phyloP scores from a whole-genome alignment of 441 rosid species.

The Lagerstroemia fauriei region DNA sequence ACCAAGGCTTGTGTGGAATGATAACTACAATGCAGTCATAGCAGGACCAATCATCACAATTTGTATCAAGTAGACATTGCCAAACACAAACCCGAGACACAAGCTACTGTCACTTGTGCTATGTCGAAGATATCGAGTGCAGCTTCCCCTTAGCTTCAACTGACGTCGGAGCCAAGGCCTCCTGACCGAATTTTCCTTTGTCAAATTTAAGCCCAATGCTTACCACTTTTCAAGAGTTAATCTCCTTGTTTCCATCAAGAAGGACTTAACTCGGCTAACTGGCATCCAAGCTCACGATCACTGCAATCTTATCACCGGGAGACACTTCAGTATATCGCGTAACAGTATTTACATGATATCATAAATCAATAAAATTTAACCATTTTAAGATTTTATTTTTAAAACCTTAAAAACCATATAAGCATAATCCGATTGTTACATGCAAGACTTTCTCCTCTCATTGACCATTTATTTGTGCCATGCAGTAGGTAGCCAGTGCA shows the following conservation, averaged over 20 bases:
- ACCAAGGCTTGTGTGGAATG: not conserved
- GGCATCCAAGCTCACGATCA: constrained; percentile 92
- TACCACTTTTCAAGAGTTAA: not conserved
- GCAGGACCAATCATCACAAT: not conserved
- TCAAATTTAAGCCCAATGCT: not conserved
- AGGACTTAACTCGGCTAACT: constrained; percentile 77
- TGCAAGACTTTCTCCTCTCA: too few relatives aligned
- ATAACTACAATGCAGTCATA: not conserved
- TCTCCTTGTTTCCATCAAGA: not conserved
- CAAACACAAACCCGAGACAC: not conserved
- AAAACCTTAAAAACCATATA: too few relatives aligned
- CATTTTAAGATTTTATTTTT: too few relatives aligned
- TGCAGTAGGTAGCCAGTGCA: too few relatives aligned
- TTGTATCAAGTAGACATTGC: not conserved
- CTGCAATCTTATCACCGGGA: constrained; percentile 90
- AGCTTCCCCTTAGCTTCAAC: too few relatives aligned
- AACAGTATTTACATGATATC: not conserved
- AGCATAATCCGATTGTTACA: too few relatives aligned
- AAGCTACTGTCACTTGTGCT: too few relatives aligned
- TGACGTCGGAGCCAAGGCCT: not conserved
- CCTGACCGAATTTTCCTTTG: not conserved
- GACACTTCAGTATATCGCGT: not conserved
- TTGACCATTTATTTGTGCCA: too few relatives aligned
- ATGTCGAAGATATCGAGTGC: too few relatives aligned
- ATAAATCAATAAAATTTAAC: too few relatives aligned